Conservation (phyloP, 352 stramenopile genomes). For the Phytophthora sojae region DNA sequence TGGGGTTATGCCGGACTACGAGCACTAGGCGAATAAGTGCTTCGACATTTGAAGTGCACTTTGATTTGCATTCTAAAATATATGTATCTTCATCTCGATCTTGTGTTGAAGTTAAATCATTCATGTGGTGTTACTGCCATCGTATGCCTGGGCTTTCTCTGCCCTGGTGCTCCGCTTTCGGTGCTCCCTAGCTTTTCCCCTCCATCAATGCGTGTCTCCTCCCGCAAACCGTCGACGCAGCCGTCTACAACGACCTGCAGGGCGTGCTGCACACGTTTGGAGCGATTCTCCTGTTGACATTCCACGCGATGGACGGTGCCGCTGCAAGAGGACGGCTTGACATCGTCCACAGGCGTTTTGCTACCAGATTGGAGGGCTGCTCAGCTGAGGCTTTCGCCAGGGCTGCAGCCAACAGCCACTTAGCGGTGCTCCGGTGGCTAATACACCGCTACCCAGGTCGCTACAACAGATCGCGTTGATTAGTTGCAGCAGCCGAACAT, state of each 20-base stretch:
- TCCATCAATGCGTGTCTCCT: constrained; percentile 2
- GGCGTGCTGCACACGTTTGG: not conserved
- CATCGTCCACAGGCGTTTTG: not conserved
- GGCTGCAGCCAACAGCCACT: not conserved
- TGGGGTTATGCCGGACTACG: no score
- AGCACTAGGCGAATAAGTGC: no score
- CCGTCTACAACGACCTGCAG: constrained; percentile 11
- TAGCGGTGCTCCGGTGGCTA: constrained; percentile 8
- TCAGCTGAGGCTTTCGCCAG: constrained; percentile 1
- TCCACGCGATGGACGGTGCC: constrained; percentile 19
- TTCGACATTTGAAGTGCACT: no score
- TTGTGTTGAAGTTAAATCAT: not conserved
- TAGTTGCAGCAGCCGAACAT: not conserved
- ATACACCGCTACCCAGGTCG: not conserved
- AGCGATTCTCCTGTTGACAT: constrained; percentile 1
- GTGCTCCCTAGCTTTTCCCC: constrained; percentile 2
- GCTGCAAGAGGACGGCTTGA: constrained; percentile 2
- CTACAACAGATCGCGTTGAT: not conserved
- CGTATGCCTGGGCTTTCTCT: not conserved
- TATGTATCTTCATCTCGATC: no score
- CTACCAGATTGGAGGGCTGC: constrained; percentile 9
- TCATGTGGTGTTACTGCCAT: not conserved
- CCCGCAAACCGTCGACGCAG: constrained; percentile 7
- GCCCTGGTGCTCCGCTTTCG: not conserved
- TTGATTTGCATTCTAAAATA: no score